Evolutionary conservation across 2,329 filamentous ascomycete species (phyloP), one percentile per base, ranked within the genome.

Genomic region (Fusarium nodosum): DNA sequence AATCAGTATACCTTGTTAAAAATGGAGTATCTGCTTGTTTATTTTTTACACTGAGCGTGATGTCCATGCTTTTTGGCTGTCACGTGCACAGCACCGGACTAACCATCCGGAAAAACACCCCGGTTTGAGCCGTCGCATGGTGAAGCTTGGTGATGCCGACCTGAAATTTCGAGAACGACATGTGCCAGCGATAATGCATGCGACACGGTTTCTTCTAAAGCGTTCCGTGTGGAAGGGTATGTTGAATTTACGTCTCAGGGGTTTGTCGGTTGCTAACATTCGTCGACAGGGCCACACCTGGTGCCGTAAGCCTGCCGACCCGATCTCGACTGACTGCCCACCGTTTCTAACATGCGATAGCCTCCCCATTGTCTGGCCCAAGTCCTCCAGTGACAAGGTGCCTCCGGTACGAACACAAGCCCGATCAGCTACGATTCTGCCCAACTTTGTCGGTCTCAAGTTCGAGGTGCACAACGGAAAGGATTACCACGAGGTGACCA

Each of bases 401-500:
- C 88, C 87, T 39, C 91, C 93, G 15, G 94, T 97, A 79, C 90
- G 88, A 76, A 97, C 94, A 18, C 92, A 95, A 79, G 94, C 94
- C 38, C 92, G 94, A 70, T 88, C 91, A 59, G 94, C 94, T 33
- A 97, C 94, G 8, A 96, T 97, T 75, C 86, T 97, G 59, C 94
- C 94, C 68, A 97, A 92, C 81, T 97, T 97, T 78, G 93, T 97
- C 56, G 94, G 94, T 16, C 83, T 97, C 75, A 90, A 89, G 78
- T 97, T 97, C 80, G 91, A 94, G 80, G 88, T 97, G 63, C 91
- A 97, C 83, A 97, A 97, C 79, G 94, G 94, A 76, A 97, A 96
- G 83, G 87, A 87, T 33, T 97, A 97, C 80, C 83, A 91, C 74
- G 92, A 96, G 72, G 86, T 97, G 56, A 86, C 85, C 71, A 92